phyloP scores from a whole-genome alignment of 331 rosid species.

The Cydonia oblonga region DNA sequence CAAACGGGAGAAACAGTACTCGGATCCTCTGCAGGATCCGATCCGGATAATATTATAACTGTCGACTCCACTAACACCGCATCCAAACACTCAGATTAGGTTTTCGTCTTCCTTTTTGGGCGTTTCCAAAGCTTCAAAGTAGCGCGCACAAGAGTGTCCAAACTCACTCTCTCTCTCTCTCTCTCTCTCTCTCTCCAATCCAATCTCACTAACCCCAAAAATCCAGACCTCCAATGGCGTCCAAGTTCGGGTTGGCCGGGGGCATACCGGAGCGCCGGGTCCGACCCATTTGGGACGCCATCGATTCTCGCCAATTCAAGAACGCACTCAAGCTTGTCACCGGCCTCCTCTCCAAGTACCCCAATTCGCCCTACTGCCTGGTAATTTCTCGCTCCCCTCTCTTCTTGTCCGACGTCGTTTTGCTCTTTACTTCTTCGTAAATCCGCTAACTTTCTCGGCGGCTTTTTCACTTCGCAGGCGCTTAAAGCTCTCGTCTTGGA shows the following conservation, averaged over 20 bases:
- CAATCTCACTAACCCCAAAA: neutral
- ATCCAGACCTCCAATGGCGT: slow-evolving; percentile 37
- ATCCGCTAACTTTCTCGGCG: neutral
- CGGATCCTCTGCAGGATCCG: neutral
- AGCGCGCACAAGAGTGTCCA: neutral
- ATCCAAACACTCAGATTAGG: slow-evolving; percentile 7
- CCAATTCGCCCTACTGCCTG: slow-evolving; percentile 70
- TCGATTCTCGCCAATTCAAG: slow-evolving; percentile 91
- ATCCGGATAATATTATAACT: too few relatives aligned
- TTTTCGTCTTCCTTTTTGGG: neutral
- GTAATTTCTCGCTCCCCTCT: slow-evolving; percentile 13
- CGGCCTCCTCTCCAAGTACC: slow-evolving; percentile 56
- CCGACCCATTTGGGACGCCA: slow-evolving; percentile 97
- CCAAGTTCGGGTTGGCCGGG: slow-evolving; percentile 91
- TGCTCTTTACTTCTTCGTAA: neutral
- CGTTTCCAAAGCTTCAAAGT: neutral
- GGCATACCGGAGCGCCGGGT: slow-evolving; percentile 93
- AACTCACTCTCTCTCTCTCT: neutral
- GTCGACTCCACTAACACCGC: neutral
- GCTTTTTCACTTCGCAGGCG: slow-evolving; percentile 34
- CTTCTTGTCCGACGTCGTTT: neutral
- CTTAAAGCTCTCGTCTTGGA: slow-evolving; percentile 86
- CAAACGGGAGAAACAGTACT: neutral
- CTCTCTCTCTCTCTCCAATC: neutral
- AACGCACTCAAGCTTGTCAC: slow-evolving; percentile 71